phyloP scores from a whole-genome alignment of 2,329 filamentous ascomycete species.

The Exophiala mesophila region DNA sequence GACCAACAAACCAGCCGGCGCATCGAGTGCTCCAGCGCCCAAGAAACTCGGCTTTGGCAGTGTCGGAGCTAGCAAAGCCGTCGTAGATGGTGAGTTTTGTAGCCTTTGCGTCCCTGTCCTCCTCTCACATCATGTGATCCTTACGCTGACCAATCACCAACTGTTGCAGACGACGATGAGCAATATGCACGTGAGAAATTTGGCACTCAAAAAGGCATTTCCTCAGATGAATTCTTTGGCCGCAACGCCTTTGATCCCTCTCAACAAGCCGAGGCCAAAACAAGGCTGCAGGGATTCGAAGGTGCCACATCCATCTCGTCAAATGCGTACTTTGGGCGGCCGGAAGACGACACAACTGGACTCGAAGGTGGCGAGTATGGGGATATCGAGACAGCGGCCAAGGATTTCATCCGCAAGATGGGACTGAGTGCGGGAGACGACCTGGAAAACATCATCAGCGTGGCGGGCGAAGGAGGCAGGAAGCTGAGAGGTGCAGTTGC shows the following conservation, averaged over 20 bases:
- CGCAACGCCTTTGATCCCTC: conserved; percentile 78
- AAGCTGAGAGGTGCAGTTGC: conserved; percentile 66
- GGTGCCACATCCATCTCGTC: conserved; percentile 88
- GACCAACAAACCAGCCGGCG: conserved; percentile 51
- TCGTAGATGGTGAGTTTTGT: conserved; percentile 57
- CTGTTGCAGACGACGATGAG: conserved; percentile 61
- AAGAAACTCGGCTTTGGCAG: conserved; percentile 87
- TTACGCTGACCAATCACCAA: conserved; percentile 1
- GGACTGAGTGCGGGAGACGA: conserved; percentile 95
- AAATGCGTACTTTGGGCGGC: conserved; percentile 94
- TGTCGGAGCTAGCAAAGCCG: conserved; percentile 67
- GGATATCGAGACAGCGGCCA: conserved; percentile 86
- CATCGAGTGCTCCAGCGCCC: conserved; percentile 49
- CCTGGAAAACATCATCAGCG: conserved; percentile 78
- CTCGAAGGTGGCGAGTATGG: conserved; percentile 69
- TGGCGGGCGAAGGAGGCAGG: conserved; percentile 78
- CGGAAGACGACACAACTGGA: conserved; percentile 67
- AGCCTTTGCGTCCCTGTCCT: neutral
- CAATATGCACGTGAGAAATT: conserved; percentile 84
- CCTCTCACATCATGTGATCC: conserved; percentile 38
- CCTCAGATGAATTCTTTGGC: conserved; percentile 96
- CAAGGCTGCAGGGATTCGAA: conserved; percentile 84
- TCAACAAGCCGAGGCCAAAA: conserved; percentile 79
- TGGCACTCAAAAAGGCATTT: conserved; percentile 88
- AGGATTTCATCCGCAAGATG: conserved; percentile 92